phyloP scores from a whole-genome alignment of 768 basidiomycete genomes.

The Trametes punicea region DNA sequence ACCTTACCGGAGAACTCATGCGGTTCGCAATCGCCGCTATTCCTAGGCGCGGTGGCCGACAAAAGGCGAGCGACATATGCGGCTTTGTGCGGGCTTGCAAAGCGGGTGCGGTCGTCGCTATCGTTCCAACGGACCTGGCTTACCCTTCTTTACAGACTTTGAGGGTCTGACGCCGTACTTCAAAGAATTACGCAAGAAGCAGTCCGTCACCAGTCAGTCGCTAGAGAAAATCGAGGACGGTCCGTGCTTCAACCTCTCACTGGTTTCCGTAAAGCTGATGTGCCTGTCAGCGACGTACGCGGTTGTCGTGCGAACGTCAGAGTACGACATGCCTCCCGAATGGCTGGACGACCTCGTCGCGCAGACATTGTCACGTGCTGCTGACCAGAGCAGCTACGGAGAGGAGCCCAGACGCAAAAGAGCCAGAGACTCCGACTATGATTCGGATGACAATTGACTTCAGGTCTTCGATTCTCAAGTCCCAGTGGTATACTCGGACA shows the following conservation, averaged over 20 bases:
- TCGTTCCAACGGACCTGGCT: not conserved
- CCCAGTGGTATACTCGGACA: not conserved
- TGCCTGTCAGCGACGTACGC: conserved; percentile 60
- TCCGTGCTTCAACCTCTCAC: conserved; percentile 33
- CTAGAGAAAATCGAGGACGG: conserved; percentile 94
- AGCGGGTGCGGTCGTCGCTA: conserved; percentile 45
- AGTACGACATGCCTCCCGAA: conserved; percentile 66
- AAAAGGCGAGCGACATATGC: conserved; percentile 61
- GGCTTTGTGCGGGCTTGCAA: conserved; percentile 72
- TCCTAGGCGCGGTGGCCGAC: conserved; percentile 58
- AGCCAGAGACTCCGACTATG: conserved; percentile 11
- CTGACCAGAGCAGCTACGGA: conserved; percentile 5
- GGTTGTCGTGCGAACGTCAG: conserved; percentile 66
- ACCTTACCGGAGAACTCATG: conserved; percentile 97
- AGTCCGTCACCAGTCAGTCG: conserved; percentile 80
- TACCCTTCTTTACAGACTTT: conserved; percentile 51
- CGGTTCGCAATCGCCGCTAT: conserved; percentile 87
- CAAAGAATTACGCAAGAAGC: conserved; percentile 80
- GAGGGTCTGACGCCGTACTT: conserved; percentile 72
- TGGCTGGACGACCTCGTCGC: conserved; percentile 68
- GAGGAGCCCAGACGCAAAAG: conserved; percentile 19
- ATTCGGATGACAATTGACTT: conserved; percentile 15
- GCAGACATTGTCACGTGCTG: conserved; percentile 23
- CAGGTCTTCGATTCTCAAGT: too few species aligned
- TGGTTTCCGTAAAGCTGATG: not conserved